phyloP scores from a whole-genome alignment of 306 rosid genomes.

The Vigna unguiculata region DNA sequence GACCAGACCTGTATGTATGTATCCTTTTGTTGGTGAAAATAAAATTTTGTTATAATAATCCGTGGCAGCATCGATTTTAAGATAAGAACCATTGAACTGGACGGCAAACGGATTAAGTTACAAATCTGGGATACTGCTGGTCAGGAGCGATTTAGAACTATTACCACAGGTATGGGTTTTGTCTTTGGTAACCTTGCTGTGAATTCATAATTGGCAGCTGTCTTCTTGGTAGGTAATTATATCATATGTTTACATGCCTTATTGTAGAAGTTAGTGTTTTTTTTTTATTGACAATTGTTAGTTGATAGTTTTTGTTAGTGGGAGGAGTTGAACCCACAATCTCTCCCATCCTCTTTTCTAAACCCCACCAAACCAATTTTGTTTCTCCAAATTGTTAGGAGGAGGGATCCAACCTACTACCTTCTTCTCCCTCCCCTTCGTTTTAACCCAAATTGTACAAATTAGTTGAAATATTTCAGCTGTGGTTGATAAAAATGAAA shows the following conservation, averaged over 20 bases:
- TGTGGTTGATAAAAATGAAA: slow-evolving; percentile 15
- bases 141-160: slow-evolving; percentile 87
- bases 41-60: slow-evolving; percentile 31
- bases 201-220: slow-evolving; percentile 16
- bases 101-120: slow-evolving; percentile 77
- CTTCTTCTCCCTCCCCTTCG: no score
- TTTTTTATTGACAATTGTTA: no score
- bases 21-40: slow-evolving; percentile 16
- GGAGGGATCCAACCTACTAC: no score
- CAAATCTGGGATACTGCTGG: slow-evolving; percentile 97
- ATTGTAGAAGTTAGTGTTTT: slow-evolving; percentile 23
- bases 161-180: slow-evolving; percentile 70
- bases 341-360: no score
- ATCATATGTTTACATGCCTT: neutral
- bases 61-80: slow-evolving; percentile 80
- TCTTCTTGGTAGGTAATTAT: slow-evolving; percentile 21
- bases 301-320: no score
- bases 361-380: no score
- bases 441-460: no score
- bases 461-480: slow-evolving; percentile 31
- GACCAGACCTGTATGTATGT: neutral
- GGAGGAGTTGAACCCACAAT: no score
- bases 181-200: slow-evolving; percentile 18
- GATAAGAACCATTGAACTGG: slow-evolving; percentile 90
- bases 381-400: no score